These are phyloP conservation scores for Tetrahymena elliotti DNA, from an alignment of 73 alveolate genomes.

Conservation along the genomic window DNA sequence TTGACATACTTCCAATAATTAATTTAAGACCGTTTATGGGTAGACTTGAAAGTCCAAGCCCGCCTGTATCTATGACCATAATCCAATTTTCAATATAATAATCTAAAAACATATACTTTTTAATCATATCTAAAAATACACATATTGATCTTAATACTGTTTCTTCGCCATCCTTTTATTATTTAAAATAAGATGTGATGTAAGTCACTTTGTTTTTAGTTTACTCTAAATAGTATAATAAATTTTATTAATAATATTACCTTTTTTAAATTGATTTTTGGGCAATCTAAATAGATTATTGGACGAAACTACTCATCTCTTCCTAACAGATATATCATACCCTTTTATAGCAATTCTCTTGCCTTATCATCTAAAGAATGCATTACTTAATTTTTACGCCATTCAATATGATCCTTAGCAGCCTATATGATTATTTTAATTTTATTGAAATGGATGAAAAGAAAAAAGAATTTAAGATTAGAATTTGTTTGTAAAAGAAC, in stretches of 20 bases:
- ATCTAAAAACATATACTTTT: slow-evolving; percentile 16
- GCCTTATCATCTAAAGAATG: neutral
- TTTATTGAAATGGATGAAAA: neutral
- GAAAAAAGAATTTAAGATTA: neutral
- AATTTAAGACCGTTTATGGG: slow-evolving; percentile 23
- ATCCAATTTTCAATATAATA: slow-evolving; percentile 34
- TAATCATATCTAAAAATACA: slow-evolving; percentile 6
- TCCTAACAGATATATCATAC: slow-evolving; percentile 19
- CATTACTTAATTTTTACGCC: neutral
- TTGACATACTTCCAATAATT: slow-evolving; percentile 16
- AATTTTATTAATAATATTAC: neutral
- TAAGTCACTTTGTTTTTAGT: neutral
- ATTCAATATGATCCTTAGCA: neutral
- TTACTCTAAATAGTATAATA: neutral
- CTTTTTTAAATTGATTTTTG: slow-evolving; percentile 10
- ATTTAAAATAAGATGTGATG: neutral
- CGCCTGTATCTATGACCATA: slow-evolving; percentile 30
- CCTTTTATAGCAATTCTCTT: slow-evolving; percentile 8
- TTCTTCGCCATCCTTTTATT: slow-evolving; percentile 6
- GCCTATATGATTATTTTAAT: neutral
- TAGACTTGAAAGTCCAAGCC: slow-evolving; percentile 11
- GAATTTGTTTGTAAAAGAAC: neutral
- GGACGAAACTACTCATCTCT: slow-evolving; percentile 33
- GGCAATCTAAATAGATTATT: slow-evolving; percentile 14
- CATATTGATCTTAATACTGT: slow-evolving; percentile 11